Evolutionary conservation across 2,329 filamentous ascomycete genomes (phyloP).

Genomic region (Lasiodiplodia sp.): DNA sequence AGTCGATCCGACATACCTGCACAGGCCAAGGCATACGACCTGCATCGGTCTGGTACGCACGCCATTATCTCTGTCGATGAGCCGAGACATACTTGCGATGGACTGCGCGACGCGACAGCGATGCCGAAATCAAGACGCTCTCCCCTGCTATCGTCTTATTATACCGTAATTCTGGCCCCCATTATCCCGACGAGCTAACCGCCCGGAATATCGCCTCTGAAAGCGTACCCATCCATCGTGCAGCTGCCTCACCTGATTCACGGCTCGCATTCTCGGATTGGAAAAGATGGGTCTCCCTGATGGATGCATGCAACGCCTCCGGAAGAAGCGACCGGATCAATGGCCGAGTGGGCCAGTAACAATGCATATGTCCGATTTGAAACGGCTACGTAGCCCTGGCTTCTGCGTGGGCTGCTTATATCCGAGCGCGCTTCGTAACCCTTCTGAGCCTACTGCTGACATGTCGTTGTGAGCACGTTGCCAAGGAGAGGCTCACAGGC

Average conservation of each 20-base stretch:
- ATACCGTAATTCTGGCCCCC: background rate
- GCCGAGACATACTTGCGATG: slow-evolving; percentile 1
- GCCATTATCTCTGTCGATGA: slow-evolving; percentile 1
- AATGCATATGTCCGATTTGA: background rate
- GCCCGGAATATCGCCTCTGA: background rate
- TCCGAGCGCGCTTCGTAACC: background rate
- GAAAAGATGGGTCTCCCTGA: background rate
- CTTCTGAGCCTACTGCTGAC: background rate
- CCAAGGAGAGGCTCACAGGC: background rate
- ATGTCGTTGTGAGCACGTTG: background rate
- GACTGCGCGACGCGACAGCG: background rate
- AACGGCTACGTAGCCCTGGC: background rate
- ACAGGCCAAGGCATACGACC: slow-evolving; percentile 10
- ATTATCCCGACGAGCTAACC: background rate
- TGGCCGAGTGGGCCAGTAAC: background rate
- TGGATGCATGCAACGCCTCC: background rate
- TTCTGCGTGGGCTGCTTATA: background rate
- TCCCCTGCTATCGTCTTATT: background rate
- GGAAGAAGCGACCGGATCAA: background rate
- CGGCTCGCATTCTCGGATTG: background rate
- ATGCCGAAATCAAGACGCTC: background rate
- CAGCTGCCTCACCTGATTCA: background rate
- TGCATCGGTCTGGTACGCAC: slow-evolving; percentile 10
- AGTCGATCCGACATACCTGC: background rate
- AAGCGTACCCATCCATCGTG: background rate